Base-by-base conservation (phyloP, 352 stramenopile species). In the Globisporangium recalcitrans region DNA sequence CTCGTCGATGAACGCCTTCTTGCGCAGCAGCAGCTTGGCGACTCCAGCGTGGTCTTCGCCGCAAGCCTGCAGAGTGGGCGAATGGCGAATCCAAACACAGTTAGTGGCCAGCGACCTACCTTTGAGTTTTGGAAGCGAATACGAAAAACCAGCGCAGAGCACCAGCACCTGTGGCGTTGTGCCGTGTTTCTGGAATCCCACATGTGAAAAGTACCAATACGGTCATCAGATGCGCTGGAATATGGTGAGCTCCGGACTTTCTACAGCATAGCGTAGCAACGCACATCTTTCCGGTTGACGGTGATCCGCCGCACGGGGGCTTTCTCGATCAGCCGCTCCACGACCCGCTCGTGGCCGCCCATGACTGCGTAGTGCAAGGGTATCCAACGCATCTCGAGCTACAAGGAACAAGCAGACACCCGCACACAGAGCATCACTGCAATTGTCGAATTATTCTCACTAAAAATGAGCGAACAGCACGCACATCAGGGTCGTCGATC, bases 371-470 rank as follows among this genome's bases (percentile, higher is more conserved):
- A 91, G 51, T 93, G 84, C 29, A 93, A 63, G 0, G 81, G 81
- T n/a, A 80, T 93, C 84, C 81, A 93, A 10, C 77, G 74, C 78
- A 88, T 90, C 51, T 91, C 84, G 22, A 89, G 62, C 84, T 93
- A 22, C 14, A n/a, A 22, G 19, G 4, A 40, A 32, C 26, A 9
- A 11, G 5, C 5, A 14, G n/a, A 52, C n/a, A 11, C 19, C 0
- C 47, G 21, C 4, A 11, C 47, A 32, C 13, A 32, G 10, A 31
- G 29, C 8, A 29, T 26, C 7, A 48, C 13, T 19, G 14, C 36
- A 26, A n/a, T n/a, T n/a, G n/a, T n/a, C n/a, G n/a, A n/a, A n/a
- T n/a, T n/a, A 24, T 48, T 11, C 16, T 22, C 32, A 34, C 7
- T 29, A 63, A 5, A 14, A 58, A 29, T 9, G 49, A 5, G 7